These are phyloP conservation scores for Neoconidiobolus thromboides DNA, from an alignment of 371 early-diverging fungal genomes.

Conservation along the genomic window DNA sequence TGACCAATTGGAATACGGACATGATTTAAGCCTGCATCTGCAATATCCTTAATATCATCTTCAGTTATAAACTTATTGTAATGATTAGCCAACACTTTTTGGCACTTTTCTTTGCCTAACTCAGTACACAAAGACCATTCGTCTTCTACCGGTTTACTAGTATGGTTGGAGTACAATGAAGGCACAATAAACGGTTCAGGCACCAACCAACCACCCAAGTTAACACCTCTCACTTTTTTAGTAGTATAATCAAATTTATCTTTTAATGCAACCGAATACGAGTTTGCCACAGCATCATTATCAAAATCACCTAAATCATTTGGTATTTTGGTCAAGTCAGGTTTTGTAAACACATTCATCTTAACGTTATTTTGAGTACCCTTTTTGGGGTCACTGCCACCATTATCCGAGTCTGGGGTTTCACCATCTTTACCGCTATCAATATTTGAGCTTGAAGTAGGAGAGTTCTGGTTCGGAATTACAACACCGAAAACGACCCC, in stretches of 20 bases:
- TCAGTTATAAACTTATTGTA: constrained; percentile 26
- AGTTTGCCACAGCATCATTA: background rate
- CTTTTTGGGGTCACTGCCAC: background rate
- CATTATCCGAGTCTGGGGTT: background rate
- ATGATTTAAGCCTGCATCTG: constrained; percentile 21
- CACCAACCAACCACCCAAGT: constrained; percentile 39
- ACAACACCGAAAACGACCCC: background rate
- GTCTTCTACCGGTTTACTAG: constrained; percentile 16
- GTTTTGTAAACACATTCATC: background rate
- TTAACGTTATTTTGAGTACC: background rate
- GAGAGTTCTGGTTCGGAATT: background rate
- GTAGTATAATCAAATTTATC: background rate
- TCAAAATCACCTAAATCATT: background rate
- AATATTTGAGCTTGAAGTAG: background rate
- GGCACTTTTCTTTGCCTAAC: constrained; percentile 13
- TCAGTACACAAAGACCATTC: constrained; percentile 24
- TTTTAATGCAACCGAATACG: background rate
- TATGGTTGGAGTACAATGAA: constrained; percentile 15
- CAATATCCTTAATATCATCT: constrained; percentile 18
- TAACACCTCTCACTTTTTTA: constrained; percentile 28
- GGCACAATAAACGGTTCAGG: constrained; percentile 29
- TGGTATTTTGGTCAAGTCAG: background rate
- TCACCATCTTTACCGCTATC: background rate
- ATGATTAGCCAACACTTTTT: constrained; percentile 15
- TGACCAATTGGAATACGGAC: constrained; percentile 25